Evolutionary conservation across 306 rosid genomes (phyloP).

Genomic region (Neltuma alba): DNA sequence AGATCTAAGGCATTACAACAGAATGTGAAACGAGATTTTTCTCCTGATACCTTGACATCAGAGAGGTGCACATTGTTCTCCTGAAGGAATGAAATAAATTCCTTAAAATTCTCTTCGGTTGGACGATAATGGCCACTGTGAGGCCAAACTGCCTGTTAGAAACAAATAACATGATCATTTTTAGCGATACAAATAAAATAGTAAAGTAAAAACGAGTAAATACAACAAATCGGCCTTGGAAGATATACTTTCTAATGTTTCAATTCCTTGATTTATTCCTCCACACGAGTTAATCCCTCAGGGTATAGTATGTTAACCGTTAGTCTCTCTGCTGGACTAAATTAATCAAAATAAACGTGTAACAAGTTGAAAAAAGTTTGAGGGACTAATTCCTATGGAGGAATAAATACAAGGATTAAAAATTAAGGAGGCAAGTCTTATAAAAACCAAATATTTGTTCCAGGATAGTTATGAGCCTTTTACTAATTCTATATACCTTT

Average conservation of each 20-base stretch:
- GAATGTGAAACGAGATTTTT: background rate
- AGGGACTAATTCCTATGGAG: background rate
- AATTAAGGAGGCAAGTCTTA: background rate
- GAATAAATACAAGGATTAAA: background rate
- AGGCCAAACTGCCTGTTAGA: constrained; percentile 73
- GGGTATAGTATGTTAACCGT: background rate
- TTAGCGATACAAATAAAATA: constrained; percentile 2
- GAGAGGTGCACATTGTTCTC: constrained; percentile 62
- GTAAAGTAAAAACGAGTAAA: background rate
- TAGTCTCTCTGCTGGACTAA: background rate
- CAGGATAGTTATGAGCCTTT: background rate
- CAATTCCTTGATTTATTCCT: background rate
- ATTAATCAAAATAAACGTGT: background rate
- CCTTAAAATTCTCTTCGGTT: constrained; percentile 66
- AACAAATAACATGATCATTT: constrained; percentile 20
- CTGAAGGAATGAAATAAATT: constrained; percentile 59
- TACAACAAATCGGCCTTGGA: background rate
- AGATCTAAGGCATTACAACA: background rate
- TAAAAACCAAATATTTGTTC: background rate
- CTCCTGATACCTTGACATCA: constrained; percentile 56
- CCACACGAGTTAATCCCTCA: background rate
- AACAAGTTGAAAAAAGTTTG: background rate
- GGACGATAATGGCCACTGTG: constrained; percentile 80
- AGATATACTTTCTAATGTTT: background rate
- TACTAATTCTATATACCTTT: constrained; percentile 43